These are phyloP conservation scores for Leccinum solheimii DNA, from an alignment of 1,284 basidiomycete species.

Conservation along the genomic window DNA sequence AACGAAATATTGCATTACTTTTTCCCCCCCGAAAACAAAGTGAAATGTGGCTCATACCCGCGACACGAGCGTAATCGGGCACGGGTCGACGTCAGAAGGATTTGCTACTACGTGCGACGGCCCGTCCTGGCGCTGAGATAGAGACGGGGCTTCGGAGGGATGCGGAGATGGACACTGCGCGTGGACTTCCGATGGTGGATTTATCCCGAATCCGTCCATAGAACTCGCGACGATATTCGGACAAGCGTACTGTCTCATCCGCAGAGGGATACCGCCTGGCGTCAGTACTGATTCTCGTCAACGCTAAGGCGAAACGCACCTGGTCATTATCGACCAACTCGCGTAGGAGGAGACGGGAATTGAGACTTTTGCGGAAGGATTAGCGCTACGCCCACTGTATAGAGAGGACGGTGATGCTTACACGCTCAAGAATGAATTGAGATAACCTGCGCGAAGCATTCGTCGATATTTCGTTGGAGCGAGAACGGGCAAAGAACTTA, in stretches of 20 bases:
- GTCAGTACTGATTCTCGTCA: not conserved
- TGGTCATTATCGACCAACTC: slow-evolving; percentile 31
- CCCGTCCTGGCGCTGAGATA: not conserved
- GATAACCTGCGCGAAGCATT: slow-evolving; percentile 20
- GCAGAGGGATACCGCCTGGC: too few species aligned
- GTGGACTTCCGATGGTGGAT: slow-evolving; percentile 11
- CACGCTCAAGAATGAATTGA: slow-evolving; percentile 37
- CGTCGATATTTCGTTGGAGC: not conserved
- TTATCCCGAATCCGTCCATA: slow-evolving; percentile 21
- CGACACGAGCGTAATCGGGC: slow-evolving; percentile 18
- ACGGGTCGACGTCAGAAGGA: slow-evolving; percentile 7
- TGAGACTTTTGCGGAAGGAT: slow-evolving; percentile 25
- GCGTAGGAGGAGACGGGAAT: slow-evolving; percentile 32
- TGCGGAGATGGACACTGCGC: slow-evolving; percentile 10
- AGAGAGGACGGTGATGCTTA: slow-evolving; percentile 8
- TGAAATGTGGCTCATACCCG: slow-evolving; percentile 10
- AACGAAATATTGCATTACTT: not conserved
- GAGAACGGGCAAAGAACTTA: slow-evolving; percentile 1
- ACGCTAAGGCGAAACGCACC: slow-evolving; percentile 9
- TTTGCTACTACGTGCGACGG: not conserved
- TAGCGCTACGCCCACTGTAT: not conserved
- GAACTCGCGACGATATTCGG: slow-evolving; percentile 27
- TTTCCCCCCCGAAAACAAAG: not conserved
- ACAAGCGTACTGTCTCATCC: slow-evolving; percentile 18
- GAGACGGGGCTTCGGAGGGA: not conserved